phyloP scores from a whole-genome alignment of 371 early-diverging fungal species.

The Ordospora colligata region DNA sequence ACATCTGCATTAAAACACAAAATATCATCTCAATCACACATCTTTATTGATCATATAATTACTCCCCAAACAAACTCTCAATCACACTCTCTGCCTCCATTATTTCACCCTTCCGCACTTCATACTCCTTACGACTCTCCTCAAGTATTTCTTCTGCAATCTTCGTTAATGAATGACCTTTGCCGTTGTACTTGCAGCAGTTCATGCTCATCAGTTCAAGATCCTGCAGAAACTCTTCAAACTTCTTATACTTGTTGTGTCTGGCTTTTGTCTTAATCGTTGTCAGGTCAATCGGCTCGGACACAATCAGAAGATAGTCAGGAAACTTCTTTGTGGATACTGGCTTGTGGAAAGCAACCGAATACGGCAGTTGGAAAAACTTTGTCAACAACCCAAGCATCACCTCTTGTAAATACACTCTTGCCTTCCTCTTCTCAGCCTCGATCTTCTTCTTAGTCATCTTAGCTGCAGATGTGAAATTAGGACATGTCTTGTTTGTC shows the following conservation, averaged over 20 bases:
- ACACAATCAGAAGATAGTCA: constrained; percentile 54
- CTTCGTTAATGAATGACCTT: constrained; percentile 59
- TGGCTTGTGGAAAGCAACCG: constrained; percentile 61
- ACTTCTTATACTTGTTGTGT: constrained; percentile 49
- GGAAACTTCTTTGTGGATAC: constrained; percentile 62
- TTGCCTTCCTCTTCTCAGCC: constrained; percentile 47
- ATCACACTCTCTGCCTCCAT: constrained; percentile 28
- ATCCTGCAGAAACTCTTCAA: constrained; percentile 54
- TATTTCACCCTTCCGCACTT: constrained; percentile 8
- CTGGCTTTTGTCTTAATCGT: constrained; percentile 59
- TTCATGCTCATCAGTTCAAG: constrained; percentile 57
- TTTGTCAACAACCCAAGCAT: constrained; percentile 45
- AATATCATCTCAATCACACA: too few relatives aligned
- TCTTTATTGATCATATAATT: not conserved
- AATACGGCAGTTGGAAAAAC: constrained; percentile 52
- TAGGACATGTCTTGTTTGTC: constrained; percentile 62
- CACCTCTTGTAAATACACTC: constrained; percentile 34
- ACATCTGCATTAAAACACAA: too few relatives aligned
- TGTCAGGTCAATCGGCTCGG: constrained; percentile 58
- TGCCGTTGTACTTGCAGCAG: constrained; percentile 61
- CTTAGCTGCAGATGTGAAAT: constrained; percentile 44
- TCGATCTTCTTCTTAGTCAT: constrained; percentile 47
- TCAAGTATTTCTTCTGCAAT: constrained; percentile 55
- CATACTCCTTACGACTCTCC: not conserved
- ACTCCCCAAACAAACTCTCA: constrained; percentile 3